Base-by-base conservation (phyloP, 768 basidiomycete genomes). In the Suillus ampliporus region DNA sequence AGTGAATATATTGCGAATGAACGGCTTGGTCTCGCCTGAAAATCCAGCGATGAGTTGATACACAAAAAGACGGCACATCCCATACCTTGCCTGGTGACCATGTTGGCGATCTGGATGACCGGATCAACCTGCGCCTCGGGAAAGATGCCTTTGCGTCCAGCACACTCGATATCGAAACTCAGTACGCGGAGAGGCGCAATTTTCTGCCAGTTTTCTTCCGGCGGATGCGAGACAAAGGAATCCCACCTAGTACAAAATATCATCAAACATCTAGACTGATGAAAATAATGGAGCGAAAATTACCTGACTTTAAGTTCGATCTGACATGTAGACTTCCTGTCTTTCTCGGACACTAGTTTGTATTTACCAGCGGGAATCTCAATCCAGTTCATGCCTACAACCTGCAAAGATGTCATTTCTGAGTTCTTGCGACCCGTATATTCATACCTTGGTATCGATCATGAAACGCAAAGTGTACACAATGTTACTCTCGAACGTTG, bases 331-430 rank as follows among this genome's bases (percentile, higher is more conserved):
- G 96, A 96, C 53, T 83, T 83, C 70, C 87, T 92, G 41, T 82
- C 78, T 47, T 80, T 80, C 13, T 76, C 80, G 2, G 83, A 71
- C n/a, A 88, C 62, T 21, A 96, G 71, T 14, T 80, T 80, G 71
- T 97, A 99, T 67, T 87, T 87, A 3, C 92, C 92, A 4, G 90
- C 87, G 5, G 91, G 91, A 10, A 97, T 80, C 77, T 99, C 95
- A 58, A 99, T 90, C 97, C 97, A 99, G 72, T 98, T 99, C 97
- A 99, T 99, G 10, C 97, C 97, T 54, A 96, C 89, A 35, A 99
- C 89, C 93, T 95, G 65, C 2, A 26, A 58, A 62, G 13, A 21
- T 3, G 53, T 62, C 38, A 68, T 47, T 46, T 57, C 31, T 58
- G 4, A 11, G 31, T 23, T 48, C 31, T 51, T n/a, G 8, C 53